Conservation (phyloP, 495 filamentous ascomycete species). For the Pyronema domesticum region DNA sequence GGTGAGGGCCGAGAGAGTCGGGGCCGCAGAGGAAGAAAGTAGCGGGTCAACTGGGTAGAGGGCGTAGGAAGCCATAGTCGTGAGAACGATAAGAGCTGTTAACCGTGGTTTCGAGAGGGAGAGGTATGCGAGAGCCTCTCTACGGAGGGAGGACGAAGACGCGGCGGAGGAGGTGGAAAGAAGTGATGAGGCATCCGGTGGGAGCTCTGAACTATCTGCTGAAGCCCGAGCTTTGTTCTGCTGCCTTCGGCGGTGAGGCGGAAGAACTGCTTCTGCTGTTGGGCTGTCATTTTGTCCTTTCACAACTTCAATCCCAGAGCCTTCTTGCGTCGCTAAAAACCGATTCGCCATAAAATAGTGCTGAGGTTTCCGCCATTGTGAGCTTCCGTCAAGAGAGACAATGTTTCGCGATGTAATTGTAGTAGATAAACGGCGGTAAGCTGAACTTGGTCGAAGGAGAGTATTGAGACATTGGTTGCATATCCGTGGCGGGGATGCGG, state of each 20-base stretch:
- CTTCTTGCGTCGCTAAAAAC: slow-evolving; percentile 3
- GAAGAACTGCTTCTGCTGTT: slow-evolving; percentile 1
- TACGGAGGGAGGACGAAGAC: slow-evolving; percentile 51
- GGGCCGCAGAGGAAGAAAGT: slow-evolving; percentile 51
- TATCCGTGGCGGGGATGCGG: slow-evolving; percentile 3
- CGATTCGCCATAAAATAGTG: slow-evolving; percentile 17
- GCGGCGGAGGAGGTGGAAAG: slow-evolving; percentile 54
- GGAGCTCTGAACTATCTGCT: slow-evolving; percentile 27
- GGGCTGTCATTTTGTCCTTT: neutral
- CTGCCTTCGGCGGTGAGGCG: slow-evolving; percentile 16
- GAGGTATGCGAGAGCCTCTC: slow-evolving; percentile 65
- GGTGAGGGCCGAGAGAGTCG: slow-evolving; percentile 75
- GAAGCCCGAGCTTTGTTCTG: slow-evolving; percentile 1
- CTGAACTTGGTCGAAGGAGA: neutral
- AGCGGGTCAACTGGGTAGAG: slow-evolving; percentile 75
- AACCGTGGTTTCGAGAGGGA: slow-evolving; percentile 88
- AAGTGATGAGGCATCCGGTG: slow-evolving; percentile 68
- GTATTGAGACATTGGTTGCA: slow-evolving; percentile 4
- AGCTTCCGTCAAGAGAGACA: neutral
- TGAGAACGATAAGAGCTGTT: slow-evolving; percentile 76
- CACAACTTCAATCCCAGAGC: neutral
- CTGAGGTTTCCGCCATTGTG: slow-evolving; percentile 9
- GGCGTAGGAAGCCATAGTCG: slow-evolving; percentile 78
- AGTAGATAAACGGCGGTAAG: neutral
- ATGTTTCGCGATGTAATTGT: neutral